A percentile compares a stretch with the other conserved stretches of the same genome.
Conservation (phyloP, 1,284 basidiomycete genomes). For the Coniferiporia weirii region DNA sequence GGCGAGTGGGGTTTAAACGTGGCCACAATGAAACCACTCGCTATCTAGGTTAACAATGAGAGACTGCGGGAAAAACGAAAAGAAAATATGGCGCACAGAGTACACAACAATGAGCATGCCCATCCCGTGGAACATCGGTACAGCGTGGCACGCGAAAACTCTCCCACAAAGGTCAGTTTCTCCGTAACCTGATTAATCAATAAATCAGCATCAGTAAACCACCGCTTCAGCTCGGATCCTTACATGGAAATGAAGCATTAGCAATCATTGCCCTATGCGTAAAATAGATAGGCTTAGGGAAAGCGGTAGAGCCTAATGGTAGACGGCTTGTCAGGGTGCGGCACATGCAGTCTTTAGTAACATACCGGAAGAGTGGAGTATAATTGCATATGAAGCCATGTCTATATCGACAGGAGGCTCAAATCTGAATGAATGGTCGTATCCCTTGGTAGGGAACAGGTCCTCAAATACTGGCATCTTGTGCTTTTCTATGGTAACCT, state of each 20-base stretch:
- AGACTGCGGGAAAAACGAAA: not conserved
- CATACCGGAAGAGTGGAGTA: conserved; percentile 33
- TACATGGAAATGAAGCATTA: conserved; percentile 16
- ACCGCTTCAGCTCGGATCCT: not conserved
- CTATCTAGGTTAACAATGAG: conserved; percentile 19
- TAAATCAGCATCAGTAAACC: not conserved
- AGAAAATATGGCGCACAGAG: conserved; percentile 16
- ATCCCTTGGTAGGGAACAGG: not conserved
- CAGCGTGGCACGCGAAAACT: conserved; percentile 19
- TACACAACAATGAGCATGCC: conserved; percentile 18
- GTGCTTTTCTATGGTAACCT: not conserved
- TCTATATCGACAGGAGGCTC: not conserved
- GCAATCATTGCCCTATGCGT: conserved; percentile 21
- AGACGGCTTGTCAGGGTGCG: not conserved
- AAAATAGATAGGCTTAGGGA: conserved; percentile 27
- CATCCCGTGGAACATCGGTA: conserved; percentile 24
- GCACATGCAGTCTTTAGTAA: not conserved
- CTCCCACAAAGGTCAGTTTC: conserved; percentile 21
- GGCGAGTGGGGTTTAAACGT: conserved; percentile 24
- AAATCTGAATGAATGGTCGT: not conserved
- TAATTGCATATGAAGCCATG: conserved; percentile 17
- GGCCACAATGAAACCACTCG: conserved; percentile 25
- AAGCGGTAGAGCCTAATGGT: conserved; percentile 23
- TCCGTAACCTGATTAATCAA: conserved; percentile 20
- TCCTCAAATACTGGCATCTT: conserved; percentile 4